A percentile compares a stretch with the other conserved stretches of the same genome.
phyloP scores from a whole-genome alignment of 1,139 yeast genomes.

The Ogataea hybrid region DNA sequence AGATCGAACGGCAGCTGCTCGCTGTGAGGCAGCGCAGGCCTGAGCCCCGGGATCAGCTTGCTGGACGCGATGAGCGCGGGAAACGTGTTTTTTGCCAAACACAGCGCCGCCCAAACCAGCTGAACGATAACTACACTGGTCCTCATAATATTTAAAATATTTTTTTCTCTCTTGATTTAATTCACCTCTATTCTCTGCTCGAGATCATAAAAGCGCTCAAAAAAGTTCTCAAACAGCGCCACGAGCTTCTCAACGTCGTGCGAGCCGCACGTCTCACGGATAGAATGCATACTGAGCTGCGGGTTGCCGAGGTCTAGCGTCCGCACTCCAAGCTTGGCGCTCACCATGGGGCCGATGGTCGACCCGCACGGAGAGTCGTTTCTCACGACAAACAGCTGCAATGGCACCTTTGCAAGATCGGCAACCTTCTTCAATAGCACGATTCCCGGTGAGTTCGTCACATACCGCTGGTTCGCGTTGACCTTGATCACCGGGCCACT shows the following conservation, averaged over 20 bases:
- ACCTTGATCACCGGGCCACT: conserved; percentile 90
- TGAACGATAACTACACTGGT: not conserved
- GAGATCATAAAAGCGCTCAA: conserved; percentile 41
- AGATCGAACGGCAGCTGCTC: conserved; percentile 35
- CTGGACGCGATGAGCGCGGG: conserved; percentile 28
- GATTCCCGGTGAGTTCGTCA: conserved; percentile 89
- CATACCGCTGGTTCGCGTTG: conserved; percentile 93
- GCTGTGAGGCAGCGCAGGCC: conserved; percentile 32
- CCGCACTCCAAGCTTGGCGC: conserved; percentile 85
- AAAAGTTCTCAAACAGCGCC: conserved; percentile 61
- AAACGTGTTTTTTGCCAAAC: conserved; percentile 9
- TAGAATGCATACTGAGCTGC: conserved; percentile 92
- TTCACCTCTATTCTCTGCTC: conserved; percentile 37
- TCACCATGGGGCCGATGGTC: conserved; percentile 92
- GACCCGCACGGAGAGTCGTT: conserved; percentile 96
- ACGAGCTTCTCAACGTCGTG: conserved; percentile 66
- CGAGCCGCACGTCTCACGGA: conserved; percentile 90
- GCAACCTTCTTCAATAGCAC: conserved; percentile 76
- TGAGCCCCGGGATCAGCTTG: conserved; percentile 37
- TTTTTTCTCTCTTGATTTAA: conserved; percentile 10
- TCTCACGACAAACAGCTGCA: conserved; percentile 83
- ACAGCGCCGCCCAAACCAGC: not conserved
- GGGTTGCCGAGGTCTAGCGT: conserved; percentile 94
- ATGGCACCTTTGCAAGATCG: conserved; percentile 58
- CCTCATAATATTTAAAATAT: not conserved